Base-by-base conservation (phyloP, 768 basidiomycete species). In the Pholiota microspora region DNA sequence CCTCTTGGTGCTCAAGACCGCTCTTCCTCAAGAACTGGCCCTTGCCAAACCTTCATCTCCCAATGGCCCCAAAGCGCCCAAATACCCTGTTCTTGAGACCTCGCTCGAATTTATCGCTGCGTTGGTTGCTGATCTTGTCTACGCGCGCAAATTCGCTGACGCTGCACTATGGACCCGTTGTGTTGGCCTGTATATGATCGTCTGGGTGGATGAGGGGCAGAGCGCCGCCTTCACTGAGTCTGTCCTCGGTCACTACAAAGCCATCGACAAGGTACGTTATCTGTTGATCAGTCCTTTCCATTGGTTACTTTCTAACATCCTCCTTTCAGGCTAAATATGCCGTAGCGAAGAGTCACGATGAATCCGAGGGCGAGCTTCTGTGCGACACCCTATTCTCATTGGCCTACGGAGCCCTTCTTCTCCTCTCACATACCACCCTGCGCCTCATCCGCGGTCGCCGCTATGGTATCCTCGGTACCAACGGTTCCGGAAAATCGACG, bases 391-490 rank as follows among this genome's bases (percentile, higher is more conserved):
- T 94, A 38, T 98, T 98, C 76, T 97, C 94, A 23, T 80, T 98
- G 57, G 94, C 96, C 16, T 98, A 98, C 67, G 96, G 96, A 61
- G 92, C 95, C 48, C 81, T 98, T 45, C 79, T 98, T 7, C 83
- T 98, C 58, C 83, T 98, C 60, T 98, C 96, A 42, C 95, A 98
- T 72, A 98, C 96, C 23, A 88, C 81, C 25, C 80, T 98, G 55
- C 88, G 90, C 56, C 83, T 98, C 54, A 79, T 92, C 67, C 90
- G 93, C 63, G 96, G 95, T 25, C 85, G 86, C 62, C 84, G 95
- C 58, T 98, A 98, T 72, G 95, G 96, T 65, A 93, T 98, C 61
- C 85, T 96, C 45, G 96, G 94, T 25, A 80, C 89, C n/a, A 98
- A 98, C 69, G 96, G 96, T 57, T 88, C 91, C 54, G 96, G 96